Conservation (phyloP, 768 basidiomycete genomes). For the Xerocomellus chrysenteron region DNA sequence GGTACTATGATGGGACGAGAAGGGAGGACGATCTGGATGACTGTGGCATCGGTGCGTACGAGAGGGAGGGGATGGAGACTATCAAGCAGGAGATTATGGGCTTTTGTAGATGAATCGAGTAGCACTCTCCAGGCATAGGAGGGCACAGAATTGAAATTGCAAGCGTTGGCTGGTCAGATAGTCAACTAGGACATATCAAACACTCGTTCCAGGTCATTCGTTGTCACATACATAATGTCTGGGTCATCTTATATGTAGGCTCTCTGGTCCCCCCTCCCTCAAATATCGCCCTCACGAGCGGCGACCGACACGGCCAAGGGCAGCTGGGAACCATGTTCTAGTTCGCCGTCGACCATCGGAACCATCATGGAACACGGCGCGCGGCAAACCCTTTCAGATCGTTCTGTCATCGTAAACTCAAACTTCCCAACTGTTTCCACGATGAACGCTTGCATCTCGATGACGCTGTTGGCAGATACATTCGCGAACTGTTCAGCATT, state of each 20-base stretch:
- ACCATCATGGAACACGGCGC: slow-evolving; percentile 33
- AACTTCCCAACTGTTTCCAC: slow-evolving; percentile 50
- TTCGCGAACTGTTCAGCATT: no score
- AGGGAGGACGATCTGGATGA: slow-evolving; percentile 10
- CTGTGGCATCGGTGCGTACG: slow-evolving; percentile 5
- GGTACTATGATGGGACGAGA: slow-evolving; percentile 24
- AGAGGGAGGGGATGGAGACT: slow-evolving; percentile 17
- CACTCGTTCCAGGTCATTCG: no score
- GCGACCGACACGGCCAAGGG: slow-evolving; percentile 30
- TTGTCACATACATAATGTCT: no score
- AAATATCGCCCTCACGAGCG: neutral
- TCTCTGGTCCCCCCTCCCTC: no score
- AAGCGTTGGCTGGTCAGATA: neutral
- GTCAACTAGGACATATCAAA: neutral
- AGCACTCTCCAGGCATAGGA: slow-evolving; percentile 15
- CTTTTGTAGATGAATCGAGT: slow-evolving; percentile 10
- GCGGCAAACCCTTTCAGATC: slow-evolving; percentile 27
- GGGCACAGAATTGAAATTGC: slow-evolving; percentile 13
- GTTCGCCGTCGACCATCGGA: slow-evolving; percentile 21
- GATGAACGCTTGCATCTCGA: slow-evolving; percentile 51
- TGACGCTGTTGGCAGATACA: slow-evolving; percentile 26
- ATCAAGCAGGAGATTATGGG: slow-evolving; percentile 18
- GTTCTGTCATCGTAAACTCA: slow-evolving; percentile 42
- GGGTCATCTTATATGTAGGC: no score
- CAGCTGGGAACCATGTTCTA: slow-evolving; percentile 31